A percentile compares a stretch with the other conserved stretches of the same genome.
phyloP scores from a whole-genome alignment of 306 rosid genomes.

The Abrus precatorius region DNA sequence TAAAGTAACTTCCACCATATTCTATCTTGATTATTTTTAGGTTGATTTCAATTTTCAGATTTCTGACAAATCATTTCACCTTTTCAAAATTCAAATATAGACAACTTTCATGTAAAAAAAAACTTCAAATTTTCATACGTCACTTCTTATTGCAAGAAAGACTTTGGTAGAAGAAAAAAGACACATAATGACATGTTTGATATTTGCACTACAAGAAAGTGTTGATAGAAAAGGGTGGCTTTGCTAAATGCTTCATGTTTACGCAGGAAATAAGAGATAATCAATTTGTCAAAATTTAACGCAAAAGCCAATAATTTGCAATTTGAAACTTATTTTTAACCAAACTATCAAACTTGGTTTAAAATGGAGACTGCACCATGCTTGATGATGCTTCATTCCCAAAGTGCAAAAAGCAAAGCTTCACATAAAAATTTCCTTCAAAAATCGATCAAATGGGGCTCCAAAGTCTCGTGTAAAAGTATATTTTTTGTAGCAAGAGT shows the following conservation, averaged over 20 bases:
- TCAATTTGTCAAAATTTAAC: not conserved
- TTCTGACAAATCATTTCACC: not conserved
- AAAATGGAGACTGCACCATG: not conserved
- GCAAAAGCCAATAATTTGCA: not conserved
- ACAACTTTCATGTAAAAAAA: not conserved
- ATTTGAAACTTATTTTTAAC: not conserved
- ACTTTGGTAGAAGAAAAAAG: not conserved
- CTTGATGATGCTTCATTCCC: not conserved
- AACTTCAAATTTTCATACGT: not conserved
- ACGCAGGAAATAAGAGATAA: not conserved
- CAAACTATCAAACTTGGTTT: slow-evolving; percentile 12
- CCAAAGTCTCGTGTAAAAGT: not conserved
- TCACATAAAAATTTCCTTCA: not conserved
- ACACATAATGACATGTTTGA: not conserved
- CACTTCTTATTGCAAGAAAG: not conserved
- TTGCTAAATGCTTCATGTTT: not conserved
- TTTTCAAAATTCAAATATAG: not conserved
- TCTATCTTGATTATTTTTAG: not conserved
- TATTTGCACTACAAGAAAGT: not conserved
- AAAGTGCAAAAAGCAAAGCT: not conserved
- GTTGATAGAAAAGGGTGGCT: not conserved
- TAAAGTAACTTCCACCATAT: not conserved
- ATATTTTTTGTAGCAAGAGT: slow-evolving; percentile 1
- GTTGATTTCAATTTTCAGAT: not conserved
- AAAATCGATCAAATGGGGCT: not conserved